Base-by-base conservation (phyloP, 164 flowering plant species). In the Chimonanthus praecox region DNA sequence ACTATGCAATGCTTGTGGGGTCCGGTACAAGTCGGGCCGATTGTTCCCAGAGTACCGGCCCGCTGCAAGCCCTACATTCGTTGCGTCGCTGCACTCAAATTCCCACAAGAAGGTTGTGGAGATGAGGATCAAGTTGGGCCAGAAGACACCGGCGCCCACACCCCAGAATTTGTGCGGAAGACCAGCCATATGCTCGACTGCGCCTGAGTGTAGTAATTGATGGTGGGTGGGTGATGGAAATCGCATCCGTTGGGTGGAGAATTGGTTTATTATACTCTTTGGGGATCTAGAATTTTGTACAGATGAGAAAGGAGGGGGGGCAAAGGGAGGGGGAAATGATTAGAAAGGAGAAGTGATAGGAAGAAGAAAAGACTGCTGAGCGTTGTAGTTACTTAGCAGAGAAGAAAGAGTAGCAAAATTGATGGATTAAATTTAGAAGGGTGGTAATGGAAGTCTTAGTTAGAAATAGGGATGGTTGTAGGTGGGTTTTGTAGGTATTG, bases 1-100 rank as follows among this genome's bases (percentile, higher is more conserved):
- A 4, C 94, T 94, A 0, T 92, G 99, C 88, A 94, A 94, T 69
- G 98, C 98, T 0, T 94, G 99, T 71, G 97, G 99, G 2, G 99
- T 94, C 7, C 95, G 99, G 18, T 85, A 82, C 83, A 94, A 92
- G 83, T 92, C 97, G 0, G 99, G 99, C 65, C 80, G 99, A 47
- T 89, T 92, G 73, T 94, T 85, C 87, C 99, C 99, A 0, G 97
- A 94, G 80, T 94, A 94, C 80, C 87, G 97, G 5, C 99, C 99
- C 0, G 99, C 97, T 0, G 99, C 99, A 7, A 94, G 99, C 74
- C 98, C 99, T 2, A 92, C 93, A 0, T 94, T 91, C 71, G 83
- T 86, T n/a, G 88, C 97, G 4, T 70, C 92, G 0, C 5, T 90
- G 73, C 99, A 94, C 83, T 94, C 98, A 71, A 92, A 91, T 72